Percentiles rank a stretch among this genome's conserved stretches.
These are phyloP conservation scores for Spizellomyces sp. DNA, from an alignment of 192 early-diverging fungal species.

Conservation along the genomic window DNA sequence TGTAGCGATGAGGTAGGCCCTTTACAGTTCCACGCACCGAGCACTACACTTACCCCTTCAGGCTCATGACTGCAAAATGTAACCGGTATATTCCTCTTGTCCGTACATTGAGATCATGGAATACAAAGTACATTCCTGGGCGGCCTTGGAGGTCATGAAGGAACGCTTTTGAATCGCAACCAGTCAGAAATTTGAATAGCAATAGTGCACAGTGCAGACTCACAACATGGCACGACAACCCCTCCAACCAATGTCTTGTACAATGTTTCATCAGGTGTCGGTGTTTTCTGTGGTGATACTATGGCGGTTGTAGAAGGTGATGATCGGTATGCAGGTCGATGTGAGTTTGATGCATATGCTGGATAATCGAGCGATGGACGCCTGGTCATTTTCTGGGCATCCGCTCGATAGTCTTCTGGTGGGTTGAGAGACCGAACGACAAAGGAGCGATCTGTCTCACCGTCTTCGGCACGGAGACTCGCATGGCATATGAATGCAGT, in stretches of 20 bases:
- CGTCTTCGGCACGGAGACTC: conserved; percentile 24
- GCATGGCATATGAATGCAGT: conserved; percentile 33
- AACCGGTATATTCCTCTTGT: conserved; percentile 41
- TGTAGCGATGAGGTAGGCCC: background rate
- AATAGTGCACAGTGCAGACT: background rate
- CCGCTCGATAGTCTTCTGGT: conserved; percentile 1
- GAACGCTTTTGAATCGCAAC: background rate
- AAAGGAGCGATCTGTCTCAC: conserved; percentile 11
- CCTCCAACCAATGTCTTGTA: conserved; percentile 24
- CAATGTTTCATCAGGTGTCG: background rate
- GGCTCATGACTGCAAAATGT: conserved; percentile 32
- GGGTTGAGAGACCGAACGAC: conserved; percentile 10
- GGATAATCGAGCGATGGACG: background rate
- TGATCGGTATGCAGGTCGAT: background rate
- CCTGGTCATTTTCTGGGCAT: background rate
- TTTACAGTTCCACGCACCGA: background rate
- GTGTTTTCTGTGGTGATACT: background rate
- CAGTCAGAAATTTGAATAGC: background rate
- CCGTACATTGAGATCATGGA: conserved; percentile 44
- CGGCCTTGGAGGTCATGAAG: conserved; percentile 30
- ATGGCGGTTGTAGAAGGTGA: background rate
- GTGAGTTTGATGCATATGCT: too few relatives aligned
- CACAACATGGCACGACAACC: conserved; percentile 6
- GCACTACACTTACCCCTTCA: conserved; percentile 7
- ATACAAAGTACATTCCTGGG: conserved; percentile 47